These are phyloP conservation scores for Candida dajiaensis DNA, from an alignment of 805 yeast genomes.

Conservation along the genomic window DNA sequence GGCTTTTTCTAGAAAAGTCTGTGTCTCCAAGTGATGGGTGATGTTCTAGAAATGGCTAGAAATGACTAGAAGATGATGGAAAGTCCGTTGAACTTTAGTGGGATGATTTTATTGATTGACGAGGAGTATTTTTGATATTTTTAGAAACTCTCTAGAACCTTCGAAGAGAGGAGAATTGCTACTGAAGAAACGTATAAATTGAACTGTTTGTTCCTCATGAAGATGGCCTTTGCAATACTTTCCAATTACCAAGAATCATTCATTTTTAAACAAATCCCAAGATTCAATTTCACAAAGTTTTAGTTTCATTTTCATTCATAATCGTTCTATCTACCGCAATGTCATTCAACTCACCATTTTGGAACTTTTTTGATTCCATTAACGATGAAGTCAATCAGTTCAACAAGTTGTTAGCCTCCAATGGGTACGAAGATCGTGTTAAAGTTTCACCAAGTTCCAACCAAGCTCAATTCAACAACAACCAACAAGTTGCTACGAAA, in stretches of 20 bases:
- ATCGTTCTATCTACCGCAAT: conserved; percentile 11
- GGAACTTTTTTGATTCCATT: conserved; percentile 37
- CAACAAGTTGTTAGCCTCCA: conserved; percentile 27
- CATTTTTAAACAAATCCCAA: too few species aligned
- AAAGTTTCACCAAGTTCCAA: conserved; percentile 14
- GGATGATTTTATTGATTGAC: too few species aligned
- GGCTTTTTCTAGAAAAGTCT: too few species aligned
- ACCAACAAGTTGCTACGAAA: conserved; percentile 7
- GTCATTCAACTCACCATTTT: conserved; percentile 35
- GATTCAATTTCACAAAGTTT: background rate
- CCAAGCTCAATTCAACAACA: conserved; percentile 1
- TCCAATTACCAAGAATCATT: too few species aligned
- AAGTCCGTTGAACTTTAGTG: too few species aligned
- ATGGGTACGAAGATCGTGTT: conserved; percentile 23
- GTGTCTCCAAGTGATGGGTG: too few species aligned
- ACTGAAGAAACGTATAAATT: background rate
- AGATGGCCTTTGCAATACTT: too few species aligned
- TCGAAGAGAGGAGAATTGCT: background rate
- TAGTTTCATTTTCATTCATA: background rate
- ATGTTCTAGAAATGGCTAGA: background rate
- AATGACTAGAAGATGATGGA: background rate
- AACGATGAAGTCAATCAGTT: conserved; percentile 36
- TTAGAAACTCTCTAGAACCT: background rate
- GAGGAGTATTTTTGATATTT: too few species aligned
- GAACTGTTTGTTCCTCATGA: background rate